phyloP scores from a whole-genome alignment of 2,329 filamentous ascomycete species.

The Cadophora gregata region DNA sequence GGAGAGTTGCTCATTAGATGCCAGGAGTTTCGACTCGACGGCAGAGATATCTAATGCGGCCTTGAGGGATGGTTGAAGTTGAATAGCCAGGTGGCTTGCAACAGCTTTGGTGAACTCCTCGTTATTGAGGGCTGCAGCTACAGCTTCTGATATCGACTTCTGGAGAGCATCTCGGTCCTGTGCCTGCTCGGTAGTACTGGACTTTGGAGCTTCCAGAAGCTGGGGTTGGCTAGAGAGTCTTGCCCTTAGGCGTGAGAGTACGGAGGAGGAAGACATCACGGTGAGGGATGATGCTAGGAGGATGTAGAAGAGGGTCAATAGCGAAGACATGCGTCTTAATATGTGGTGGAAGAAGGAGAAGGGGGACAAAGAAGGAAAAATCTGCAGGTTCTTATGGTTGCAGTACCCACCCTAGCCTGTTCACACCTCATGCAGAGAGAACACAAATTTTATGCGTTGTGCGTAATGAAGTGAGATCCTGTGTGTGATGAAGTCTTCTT shows the following conservation, averaged over 20 bases:
- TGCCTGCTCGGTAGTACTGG: neutral
- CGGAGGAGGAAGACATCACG: slow-evolving; percentile 21
- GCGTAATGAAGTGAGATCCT: neutral
- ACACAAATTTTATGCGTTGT: slow-evolving; percentile 19
- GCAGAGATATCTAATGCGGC: slow-evolving; percentile 37
- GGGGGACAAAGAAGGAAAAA: slow-evolving; percentile 7
- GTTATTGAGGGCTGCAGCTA: slow-evolving; percentile 21
- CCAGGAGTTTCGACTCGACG: slow-evolving; percentile 36
- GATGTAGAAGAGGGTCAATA: slow-evolving; percentile 23
- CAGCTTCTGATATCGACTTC: slow-evolving; percentile 27
- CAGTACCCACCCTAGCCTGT: slow-evolving; percentile 13
- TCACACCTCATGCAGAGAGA: slow-evolving; percentile 13
- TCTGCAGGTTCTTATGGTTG: slow-evolving; percentile 16
- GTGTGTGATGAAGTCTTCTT: slow-evolving; percentile 21
- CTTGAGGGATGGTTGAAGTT: slow-evolving; percentile 42
- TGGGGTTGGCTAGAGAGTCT: slow-evolving; percentile 17
- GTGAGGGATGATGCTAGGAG: slow-evolving; percentile 21
- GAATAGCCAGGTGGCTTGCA: slow-evolving; percentile 38
- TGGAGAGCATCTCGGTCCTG: slow-evolving; percentile 24
- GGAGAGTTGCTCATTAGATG: slow-evolving; percentile 37
- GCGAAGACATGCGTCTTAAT: slow-evolving; percentile 26
- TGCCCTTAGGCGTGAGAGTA: slow-evolving; percentile 22
- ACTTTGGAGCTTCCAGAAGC: slow-evolving; percentile 16
- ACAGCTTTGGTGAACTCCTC: slow-evolving; percentile 37
- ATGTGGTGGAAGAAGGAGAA: slow-evolving; percentile 18